Evolutionary conservation across 495 filamentous ascomycete species (phyloP), one percentile per base, ranked within the genome.

Genomic region (Chaetomium cochliodes): DNA sequence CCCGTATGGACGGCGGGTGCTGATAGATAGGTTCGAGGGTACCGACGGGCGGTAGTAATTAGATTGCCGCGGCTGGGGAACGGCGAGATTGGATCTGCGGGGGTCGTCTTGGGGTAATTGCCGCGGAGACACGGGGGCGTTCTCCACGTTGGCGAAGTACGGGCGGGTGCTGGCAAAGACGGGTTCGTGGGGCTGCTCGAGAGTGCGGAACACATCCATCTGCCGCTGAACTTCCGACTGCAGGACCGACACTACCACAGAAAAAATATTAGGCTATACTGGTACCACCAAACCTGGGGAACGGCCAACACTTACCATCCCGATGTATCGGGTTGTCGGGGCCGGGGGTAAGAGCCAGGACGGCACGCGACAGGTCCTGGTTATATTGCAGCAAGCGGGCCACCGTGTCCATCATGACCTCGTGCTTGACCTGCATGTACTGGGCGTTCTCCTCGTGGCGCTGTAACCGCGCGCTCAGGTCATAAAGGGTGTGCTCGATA

Each of bases 211-310:
- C 62, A 88, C 81, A 58, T 98, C 93, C 56, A 87, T 83, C 65
- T 97, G 92, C 55, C 92, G 88, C 68, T 88, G 86, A 65, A 98
- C 88, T 66, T 97, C 93, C 68, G 82, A 81, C 78, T 96, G 93
- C 80, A 97, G 86, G 44, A 78, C 82, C 46, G 86, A 81, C 37
- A 96, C 93, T 97, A 70, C 25, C 3, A 49, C 16, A 16, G 56
- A 51, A 26, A 60, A 37, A 66, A 60, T 68, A 67, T 74, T 73
- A 74, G 71, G 55, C 69, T 74, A 76, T 73, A 69, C 49, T 68
- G 70, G 46, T 55, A 58, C 65, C 47, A 64, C 42, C 33, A 63
- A 42, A 57, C 28, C 13, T 47, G 28, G 39, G 54, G 44, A 62
- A 25, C 44, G 63, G 55, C 41, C 33, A 42, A n/a, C 60, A 80